phyloP scores from a whole-genome alignment of 2,329 filamentous ascomycete species.

The Clonostachys sp. region DNA sequence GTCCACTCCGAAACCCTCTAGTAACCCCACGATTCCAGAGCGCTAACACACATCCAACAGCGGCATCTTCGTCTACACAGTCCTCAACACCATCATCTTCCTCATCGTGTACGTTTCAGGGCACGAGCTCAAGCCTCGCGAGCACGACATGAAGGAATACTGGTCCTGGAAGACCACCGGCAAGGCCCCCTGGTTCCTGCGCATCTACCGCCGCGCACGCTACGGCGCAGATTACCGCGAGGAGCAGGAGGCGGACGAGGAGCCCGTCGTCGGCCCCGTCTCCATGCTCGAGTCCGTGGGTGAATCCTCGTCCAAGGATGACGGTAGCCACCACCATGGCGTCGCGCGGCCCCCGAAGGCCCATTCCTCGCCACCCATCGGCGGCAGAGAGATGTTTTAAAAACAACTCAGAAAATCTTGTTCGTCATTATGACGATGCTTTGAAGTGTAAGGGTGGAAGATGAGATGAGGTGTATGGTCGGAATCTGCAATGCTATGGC shows the following conservation, averaged over 20 bases:
- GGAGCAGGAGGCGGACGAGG: slow-evolving; percentile 1
- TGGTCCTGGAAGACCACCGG: slow-evolving; percentile 49
- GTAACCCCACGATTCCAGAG: not conserved
- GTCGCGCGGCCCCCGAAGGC: not conserved
- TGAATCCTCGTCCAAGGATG: not conserved
- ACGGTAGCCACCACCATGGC: slow-evolving; percentile 4
- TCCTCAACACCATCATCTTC: slow-evolving; percentile 43
- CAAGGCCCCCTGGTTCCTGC: slow-evolving; percentile 41
- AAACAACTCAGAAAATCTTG: no score
- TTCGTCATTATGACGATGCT: no score
- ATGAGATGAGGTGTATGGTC: no score
- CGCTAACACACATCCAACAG: slow-evolving; percentile 15
- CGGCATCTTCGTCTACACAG: slow-evolving; percentile 48
- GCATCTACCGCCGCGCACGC: slow-evolving; percentile 20
- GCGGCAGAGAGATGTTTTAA: no score
- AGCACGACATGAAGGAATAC: slow-evolving; percentile 51
- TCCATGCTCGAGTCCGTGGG: not conserved
- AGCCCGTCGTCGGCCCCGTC: not conserved
- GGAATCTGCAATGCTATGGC: no score
- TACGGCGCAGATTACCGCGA: slow-evolving; percentile 1
- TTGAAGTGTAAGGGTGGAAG: no score
- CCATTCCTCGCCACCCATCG: no score
- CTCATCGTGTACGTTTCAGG: slow-evolving; percentile 35
- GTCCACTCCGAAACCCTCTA: slow-evolving; percentile 14
- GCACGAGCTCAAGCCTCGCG: slow-evolving; percentile 37